A percentile compares a stretch with the other conserved stretches of the same genome.
Conservation (phyloP, 495 filamentous ascomycete genomes). For the Lindgomyces ingoldianus region DNA sequence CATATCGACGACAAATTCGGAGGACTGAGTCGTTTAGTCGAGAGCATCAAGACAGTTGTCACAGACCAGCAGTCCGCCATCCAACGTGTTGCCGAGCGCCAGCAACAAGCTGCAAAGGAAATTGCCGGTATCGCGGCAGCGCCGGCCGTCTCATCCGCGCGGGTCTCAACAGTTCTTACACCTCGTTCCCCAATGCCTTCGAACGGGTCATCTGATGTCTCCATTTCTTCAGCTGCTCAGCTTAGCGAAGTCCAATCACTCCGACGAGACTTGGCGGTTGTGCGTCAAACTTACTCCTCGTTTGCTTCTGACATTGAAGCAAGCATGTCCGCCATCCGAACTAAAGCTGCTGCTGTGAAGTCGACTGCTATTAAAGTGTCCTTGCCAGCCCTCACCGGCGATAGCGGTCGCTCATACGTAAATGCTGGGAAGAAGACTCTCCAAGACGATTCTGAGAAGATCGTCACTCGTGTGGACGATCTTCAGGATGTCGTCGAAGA, state of each 20-base stretch:
- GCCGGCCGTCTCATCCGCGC: slow-evolving; percentile 51
- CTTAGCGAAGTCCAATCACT: slow-evolving; percentile 76
- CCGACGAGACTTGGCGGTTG: slow-evolving; percentile 85
- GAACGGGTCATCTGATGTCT: slow-evolving; percentile 12
- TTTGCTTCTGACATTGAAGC: slow-evolving; percentile 84
- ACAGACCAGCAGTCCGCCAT: slow-evolving; percentile 77
- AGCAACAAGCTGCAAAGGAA: slow-evolving; percentile 88
- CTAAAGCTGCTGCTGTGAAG: slow-evolving; percentile 80
- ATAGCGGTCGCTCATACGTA: slow-evolving; percentile 79
- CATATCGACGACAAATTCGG: slow-evolving; percentile 92
- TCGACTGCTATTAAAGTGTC: slow-evolving; percentile 66
- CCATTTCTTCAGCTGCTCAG: slow-evolving; percentile 49
- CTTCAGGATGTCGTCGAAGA: slow-evolving; percentile 96
- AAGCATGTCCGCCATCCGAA: slow-evolving; percentile 79
- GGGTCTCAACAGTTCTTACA: slow-evolving; percentile 23
- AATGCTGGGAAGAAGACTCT: slow-evolving; percentile 81
- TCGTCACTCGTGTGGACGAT: slow-evolving; percentile 90
- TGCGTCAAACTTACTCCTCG: slow-evolving; percentile 89
- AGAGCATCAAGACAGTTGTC: slow-evolving; percentile 75
- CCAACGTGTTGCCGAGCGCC: slow-evolving; percentile 85
- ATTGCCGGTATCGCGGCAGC: slow-evolving; percentile 77
- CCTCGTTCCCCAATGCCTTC: slow-evolving; percentile 21
- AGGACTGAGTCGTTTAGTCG: slow-evolving; percentile 74
- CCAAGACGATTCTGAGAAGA: slow-evolving; percentile 76
- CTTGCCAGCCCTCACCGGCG: slow-evolving; percentile 64